Conservation (phyloP, 1,284 basidiomycete genomes). For the Leccinum griseonigrum region DNA sequence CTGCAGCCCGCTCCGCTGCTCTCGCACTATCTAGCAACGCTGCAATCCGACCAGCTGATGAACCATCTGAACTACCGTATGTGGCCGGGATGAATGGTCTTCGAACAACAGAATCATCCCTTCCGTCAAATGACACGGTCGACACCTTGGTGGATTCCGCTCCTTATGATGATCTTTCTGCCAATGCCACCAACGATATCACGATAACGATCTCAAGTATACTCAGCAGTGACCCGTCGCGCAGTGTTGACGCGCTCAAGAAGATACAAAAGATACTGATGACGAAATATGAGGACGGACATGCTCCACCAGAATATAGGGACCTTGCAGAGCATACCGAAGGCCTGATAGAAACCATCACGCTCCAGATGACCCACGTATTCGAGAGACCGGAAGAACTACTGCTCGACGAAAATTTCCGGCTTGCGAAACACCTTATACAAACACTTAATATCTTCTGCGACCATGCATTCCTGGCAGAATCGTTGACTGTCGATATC, state of each 20-base stretch:
- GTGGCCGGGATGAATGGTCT: conserved; percentile 24
- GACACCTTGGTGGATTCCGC: conserved; percentile 30
- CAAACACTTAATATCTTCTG: conserved; percentile 92
- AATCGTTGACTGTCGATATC: conserved; percentile 78
- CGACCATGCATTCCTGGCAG: conserved; percentile 78
- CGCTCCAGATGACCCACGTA: conserved; percentile 84
- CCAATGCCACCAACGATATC: conserved; percentile 51
- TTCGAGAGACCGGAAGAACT: conserved; percentile 81
- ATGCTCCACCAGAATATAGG: conserved; percentile 63
- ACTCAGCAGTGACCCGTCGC: conserved; percentile 77
- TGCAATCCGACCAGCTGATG: conserved; percentile 22
- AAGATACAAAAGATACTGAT: conserved; percentile 82
- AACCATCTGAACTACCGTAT: conserved; percentile 33
- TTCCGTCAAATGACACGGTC: conserved; percentile 22
- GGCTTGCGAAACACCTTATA: conserved; percentile 93
- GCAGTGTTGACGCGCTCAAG: conserved; percentile 94
- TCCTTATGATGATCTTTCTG: conserved; percentile 21
- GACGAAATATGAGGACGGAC: conserved; percentile 69
- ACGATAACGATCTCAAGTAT: conserved; percentile 80
- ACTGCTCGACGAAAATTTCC: conserved; percentile 73
- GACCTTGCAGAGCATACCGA: conserved; percentile 83
- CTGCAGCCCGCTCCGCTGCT: conserved; percentile 29
- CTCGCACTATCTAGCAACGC: conserved; percentile 20
- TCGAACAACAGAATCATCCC: conserved; percentile 9
- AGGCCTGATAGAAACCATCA: conserved; percentile 85